A percentile compares a stretch with the other conserved stretches of the same genome.
These are phyloP conservation scores for Malassezia japonica DNA, from an alignment of 1,284 basidiomycete species.

Conservation along the genomic window DNA sequence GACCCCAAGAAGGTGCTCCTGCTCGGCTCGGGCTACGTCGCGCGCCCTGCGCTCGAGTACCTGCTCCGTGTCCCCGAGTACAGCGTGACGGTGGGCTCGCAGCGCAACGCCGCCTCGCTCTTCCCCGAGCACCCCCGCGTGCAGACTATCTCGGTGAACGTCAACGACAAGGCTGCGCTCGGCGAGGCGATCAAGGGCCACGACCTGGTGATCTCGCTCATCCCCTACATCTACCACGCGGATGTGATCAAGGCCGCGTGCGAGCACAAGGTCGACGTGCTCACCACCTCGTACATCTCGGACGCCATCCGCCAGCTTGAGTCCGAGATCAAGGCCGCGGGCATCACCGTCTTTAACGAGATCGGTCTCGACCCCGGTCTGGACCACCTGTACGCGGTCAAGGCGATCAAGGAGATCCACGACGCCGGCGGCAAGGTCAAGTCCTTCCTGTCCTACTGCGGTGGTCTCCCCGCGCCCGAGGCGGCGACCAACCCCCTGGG, in stretches of 20 bases:
- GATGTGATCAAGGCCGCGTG: slow-evolving; percentile 88
- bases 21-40: slow-evolving; percentile 89
- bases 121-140: slow-evolving; percentile 63
- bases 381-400: slow-evolving; percentile 92
- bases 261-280: slow-evolving; percentile 85
- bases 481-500: slow-evolving; percentile 88
- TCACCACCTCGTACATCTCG: slow-evolving; percentile 92
- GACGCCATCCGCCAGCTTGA: slow-evolving; percentile 84
- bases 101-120: slow-evolving; percentile 56
- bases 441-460: slow-evolving; percentile 90
- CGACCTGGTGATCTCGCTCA: slow-evolving; percentile 90
- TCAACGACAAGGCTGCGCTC: slow-evolving; percentile 63
- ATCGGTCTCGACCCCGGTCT: slow-evolving; percentile 96
- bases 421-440: slow-evolving; percentile 81
- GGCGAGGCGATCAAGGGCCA: slow-evolving; percentile 71
- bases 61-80: slow-evolving; percentile 73
- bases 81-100: slow-evolving; percentile 60
- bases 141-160: slow-evolving; percentile 70
- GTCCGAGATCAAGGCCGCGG: slow-evolving; percentile 70
- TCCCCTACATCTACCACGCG: slow-evolving; percentile 88
- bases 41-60: slow-evolving; percentile 86
- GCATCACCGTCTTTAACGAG: slow-evolving; percentile 94
- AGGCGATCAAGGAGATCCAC: slow-evolving; percentile 90
- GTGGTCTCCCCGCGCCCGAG: slow-evolving; percentile 85
- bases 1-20: slow-evolving; percentile 69